Percentiles rank a stretch among this genome's conserved stretches.
These are phyloP conservation scores for Jamesozyma piceae DNA, from an alignment of 805 yeast genomes.

Conservation along the genomic window DNA sequence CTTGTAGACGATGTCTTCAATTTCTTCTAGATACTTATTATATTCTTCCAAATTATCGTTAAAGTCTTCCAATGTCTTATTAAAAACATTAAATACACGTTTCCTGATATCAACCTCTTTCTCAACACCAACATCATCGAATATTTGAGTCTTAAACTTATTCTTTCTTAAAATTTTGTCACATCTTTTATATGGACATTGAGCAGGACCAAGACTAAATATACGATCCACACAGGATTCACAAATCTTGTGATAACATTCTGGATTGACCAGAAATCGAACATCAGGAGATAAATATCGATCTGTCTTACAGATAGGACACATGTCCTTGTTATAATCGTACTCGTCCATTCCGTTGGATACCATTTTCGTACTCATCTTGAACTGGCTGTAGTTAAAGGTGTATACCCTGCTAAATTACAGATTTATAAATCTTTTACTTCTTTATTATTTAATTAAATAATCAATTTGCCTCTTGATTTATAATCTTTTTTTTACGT, in stretches of 20 bases:
- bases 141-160: conserved; percentile 83
- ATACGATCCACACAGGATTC: conserved; percentile 94
- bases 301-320: conserved; percentile 96
- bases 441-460: too few relatives aligned
- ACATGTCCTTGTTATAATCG: conserved; percentile 66
- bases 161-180: conserved; percentile 79
- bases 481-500: too few relatives aligned
- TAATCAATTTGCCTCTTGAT: too few relatives aligned
- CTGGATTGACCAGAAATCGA: conserved; percentile 87
- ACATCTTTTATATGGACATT: conserved; percentile 91
- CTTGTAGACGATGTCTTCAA: conserved; percentile 74
- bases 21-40: conserved; percentile 72
- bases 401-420: too few relatives aligned
- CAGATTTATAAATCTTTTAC: too few relatives aligned
- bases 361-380: conserved; percentile 2
- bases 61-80: conserved; percentile 72
- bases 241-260: conserved; percentile 96
- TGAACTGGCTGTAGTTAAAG: background rate
- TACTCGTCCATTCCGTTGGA: conserved; percentile 29
- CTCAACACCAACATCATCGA: conserved; percentile 85
- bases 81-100: conserved; percentile 66
- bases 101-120: conserved; percentile 85
- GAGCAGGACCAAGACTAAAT: conserved; percentile 89
- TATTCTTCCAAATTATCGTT: conserved; percentile 43
- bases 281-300: conserved; percentile 88